Evolutionary conservation across 2,329 filamentous ascomycete genomes (phyloP).

Genomic region (Juglanconis juglandina): DNA sequence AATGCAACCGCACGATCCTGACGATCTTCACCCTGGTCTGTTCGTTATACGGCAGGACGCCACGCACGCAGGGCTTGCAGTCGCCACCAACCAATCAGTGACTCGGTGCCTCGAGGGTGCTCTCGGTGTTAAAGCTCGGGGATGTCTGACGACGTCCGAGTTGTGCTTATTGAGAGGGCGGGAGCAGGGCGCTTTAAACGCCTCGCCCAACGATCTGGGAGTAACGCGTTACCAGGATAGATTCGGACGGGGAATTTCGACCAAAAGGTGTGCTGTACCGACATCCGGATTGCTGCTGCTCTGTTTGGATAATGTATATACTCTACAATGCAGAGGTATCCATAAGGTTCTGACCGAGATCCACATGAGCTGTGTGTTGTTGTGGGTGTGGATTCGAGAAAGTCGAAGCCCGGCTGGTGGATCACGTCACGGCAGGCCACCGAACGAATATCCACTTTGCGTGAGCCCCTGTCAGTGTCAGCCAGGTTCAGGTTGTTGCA

Average conservation of each 20-base stretch:
- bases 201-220: too few relatives aligned
- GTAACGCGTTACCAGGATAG: not conserved
- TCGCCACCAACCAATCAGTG: not conserved
- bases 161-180: not conserved
- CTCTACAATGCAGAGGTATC: not conserved
- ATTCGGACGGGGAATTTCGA: not conserved
- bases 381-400: slow-evolving; percentile 6
- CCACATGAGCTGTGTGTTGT: not conserved
- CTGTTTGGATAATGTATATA: not conserved
- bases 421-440: slow-evolving; percentile 5
- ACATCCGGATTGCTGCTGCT: not conserved
- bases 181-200: not conserved
- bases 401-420: slow-evolving; percentile 8
- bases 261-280: not conserved
- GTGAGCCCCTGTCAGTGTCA: slow-evolving; percentile 1
- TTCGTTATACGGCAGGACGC: slow-evolving; percentile 7
- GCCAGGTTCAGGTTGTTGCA: not conserved
- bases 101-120: not conserved
- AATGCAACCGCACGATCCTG: slow-evolving; percentile 13
- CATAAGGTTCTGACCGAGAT: not conserved
- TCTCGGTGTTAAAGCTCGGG: slow-evolving; percentile 8
- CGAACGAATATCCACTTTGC: slow-evolving; percentile 3
- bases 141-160: slow-evolving; percentile 4
- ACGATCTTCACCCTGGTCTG: slow-evolving; percentile 5
- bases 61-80: not conserved